Base-by-base conservation (phyloP, 1,284 basidiomycete genomes). In the Irpex sp. region DNA sequence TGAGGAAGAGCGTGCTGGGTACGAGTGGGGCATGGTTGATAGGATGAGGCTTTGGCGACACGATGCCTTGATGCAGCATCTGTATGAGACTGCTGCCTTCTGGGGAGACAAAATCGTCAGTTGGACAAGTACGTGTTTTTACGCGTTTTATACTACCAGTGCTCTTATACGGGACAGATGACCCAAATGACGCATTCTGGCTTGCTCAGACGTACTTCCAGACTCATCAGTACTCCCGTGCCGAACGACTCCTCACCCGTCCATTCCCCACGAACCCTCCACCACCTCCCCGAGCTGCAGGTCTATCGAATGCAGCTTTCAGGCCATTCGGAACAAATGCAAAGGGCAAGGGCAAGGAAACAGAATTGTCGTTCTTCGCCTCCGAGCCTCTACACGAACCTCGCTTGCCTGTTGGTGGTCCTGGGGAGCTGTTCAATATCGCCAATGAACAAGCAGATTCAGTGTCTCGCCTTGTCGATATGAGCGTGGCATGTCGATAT, bases 101-200 rank as follows among this genome's bases (percentile, higher is more conserved):
- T 99, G 97, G 97, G 97, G 96, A 2, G 93, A 97, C 78, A 98
- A 99, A 76, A 87, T 98, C 53, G 80, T 98, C 43, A 92, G 87
- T 61, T 94, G 95, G 89, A 98, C 97, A 50, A 91, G 95, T 97
- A 72, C 75, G 93, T 85, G 61, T n/a, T 33, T 37, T 33, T 33
- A 35, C 50, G n/a, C 31, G 37, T 59, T 46, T 15, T 51, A 13
- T 19, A 54, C 37, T 11, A 17, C 55, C 5, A 9, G 3, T 1
- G 33, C n/a, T 9, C 37, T 58, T 35, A 57, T 43, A 15, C 31
- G n/a, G n/a, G 47, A 11, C 68, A 95, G 95, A 89, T 67, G 93
- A 97, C 69, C 88, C 93, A 36, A 96, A 97, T 74, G 97, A 99
- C 76, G 97, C 95, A 7, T 99, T 98, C 76, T 98, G 97, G 95